phyloP scores from a whole-genome alignment of 306 rosid genomes.

The Lathyrus tuberosus region DNA sequence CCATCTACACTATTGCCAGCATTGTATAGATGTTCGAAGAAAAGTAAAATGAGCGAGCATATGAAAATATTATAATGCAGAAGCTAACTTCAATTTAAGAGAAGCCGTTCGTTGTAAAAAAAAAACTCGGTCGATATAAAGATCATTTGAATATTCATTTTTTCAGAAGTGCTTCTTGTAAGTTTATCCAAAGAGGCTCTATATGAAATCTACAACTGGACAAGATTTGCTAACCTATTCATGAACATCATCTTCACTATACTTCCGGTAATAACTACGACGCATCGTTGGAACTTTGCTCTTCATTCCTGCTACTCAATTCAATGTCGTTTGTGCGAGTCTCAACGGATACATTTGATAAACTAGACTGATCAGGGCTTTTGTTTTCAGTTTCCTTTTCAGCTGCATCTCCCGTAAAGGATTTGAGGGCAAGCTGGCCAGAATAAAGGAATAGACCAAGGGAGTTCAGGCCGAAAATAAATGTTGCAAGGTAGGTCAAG shows the following conservation, averaged over 20 bases:
- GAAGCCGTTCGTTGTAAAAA: not conserved
- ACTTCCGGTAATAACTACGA: slow-evolving; percentile 38
- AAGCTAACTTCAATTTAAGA: slow-evolving; percentile 1
- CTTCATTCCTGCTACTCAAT: slow-evolving; percentile 51
- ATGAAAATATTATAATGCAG: not conserved
- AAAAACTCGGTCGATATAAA: not conserved
- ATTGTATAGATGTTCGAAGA: not conserved
- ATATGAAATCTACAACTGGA: slow-evolving; percentile 37
- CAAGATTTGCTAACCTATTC: slow-evolving; percentile 33
- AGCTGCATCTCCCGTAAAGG: slow-evolving; percentile 54
- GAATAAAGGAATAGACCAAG: slow-evolving; percentile 84
- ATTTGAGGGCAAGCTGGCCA: slow-evolving; percentile 76
- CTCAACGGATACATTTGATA: slow-evolving; percentile 51
- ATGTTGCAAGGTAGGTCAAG: slow-evolving; percentile 88
- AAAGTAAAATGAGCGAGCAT: not conserved
- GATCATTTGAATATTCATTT: not conserved
- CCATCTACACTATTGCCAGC: not conserved
- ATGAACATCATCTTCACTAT: slow-evolving; percentile 38
- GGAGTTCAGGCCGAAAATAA: slow-evolving; percentile 81
- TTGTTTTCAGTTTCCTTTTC: slow-evolving; percentile 49
- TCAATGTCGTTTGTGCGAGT: slow-evolving; percentile 46
- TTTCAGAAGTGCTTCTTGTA: slow-evolving; percentile 8
- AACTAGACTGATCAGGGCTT: slow-evolving; percentile 49
- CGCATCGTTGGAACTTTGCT: slow-evolving; percentile 60
- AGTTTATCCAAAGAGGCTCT: not conserved